phyloP scores from a whole-genome alignment of 1,284 basidiomycete genomes.

The Mycosarcoma mackinlayi region DNA sequence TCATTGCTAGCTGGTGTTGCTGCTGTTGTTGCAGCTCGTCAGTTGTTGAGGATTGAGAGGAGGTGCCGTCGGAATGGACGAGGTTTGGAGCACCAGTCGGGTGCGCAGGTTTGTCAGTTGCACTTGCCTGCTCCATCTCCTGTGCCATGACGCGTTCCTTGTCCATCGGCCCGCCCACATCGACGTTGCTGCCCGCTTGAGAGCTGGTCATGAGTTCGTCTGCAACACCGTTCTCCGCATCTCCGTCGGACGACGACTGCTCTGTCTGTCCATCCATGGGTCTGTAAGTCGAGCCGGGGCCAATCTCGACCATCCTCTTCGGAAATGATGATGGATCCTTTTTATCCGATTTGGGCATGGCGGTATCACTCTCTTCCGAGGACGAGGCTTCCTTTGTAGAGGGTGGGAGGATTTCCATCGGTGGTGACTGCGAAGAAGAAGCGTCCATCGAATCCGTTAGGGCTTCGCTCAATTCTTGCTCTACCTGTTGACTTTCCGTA shows the following conservation, averaged over 20 bases:
- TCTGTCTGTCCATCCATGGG: not conserved
- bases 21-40: constrained; percentile 13
- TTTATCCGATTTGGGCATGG: constrained; percentile 13
- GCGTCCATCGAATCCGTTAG: constrained; percentile 33
- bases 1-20: constrained; percentile 47
- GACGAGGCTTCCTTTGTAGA: constrained; percentile 17
- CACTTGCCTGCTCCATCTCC: constrained; percentile 39
- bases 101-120: constrained; percentile 37
- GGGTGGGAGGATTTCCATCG: constrained; percentile 12
- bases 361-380: constrained; percentile 12
- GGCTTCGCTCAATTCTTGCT: constrained; percentile 34
- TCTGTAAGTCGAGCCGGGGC: not conserved
- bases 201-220: constrained; percentile 29
- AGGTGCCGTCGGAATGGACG: too few species aligned
- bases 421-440: constrained; percentile 7
- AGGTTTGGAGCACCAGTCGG: constrained; percentile 10
- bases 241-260: not conserved
- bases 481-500: constrained; percentile 20
- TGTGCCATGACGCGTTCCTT: constrained; percentile 41
- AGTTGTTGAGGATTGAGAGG: too few species aligned
- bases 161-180: constrained; percentile 46
- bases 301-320: constrained; percentile 35
- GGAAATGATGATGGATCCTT: constrained; percentile 31
- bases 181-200: constrained; percentile 35
- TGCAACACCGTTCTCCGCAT: constrained; percentile 2